A percentile compares a stretch with the other conserved stretches of the same genome.
These are phyloP conservation scores for Euphorbia pulcherrima DNA, from an alignment of 345 rosid genomes.

Conservation along the genomic window DNA sequence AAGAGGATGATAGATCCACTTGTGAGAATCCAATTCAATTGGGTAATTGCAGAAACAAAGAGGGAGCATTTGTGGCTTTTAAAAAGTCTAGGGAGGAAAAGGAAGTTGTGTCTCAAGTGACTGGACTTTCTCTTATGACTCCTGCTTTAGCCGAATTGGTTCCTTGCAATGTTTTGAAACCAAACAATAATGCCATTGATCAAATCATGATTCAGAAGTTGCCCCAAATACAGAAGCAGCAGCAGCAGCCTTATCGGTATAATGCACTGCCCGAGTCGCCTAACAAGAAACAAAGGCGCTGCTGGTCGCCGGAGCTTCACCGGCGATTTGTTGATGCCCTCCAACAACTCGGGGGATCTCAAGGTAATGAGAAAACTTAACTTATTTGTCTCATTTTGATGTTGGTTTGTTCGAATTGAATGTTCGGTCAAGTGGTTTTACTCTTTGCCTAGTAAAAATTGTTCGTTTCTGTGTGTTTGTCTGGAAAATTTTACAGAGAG, in stretches of 20 bases:
- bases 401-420: background rate
- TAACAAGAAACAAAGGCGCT: slow-evolving; percentile 61
- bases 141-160: slow-evolving; percentile 35
- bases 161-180: slow-evolving; percentile 15
- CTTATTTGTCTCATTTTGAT: background rate
- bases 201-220: slow-evolving; percentile 28
- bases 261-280: slow-evolving; percentile 19
- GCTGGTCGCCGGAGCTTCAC: slow-evolving; percentile 83
- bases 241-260: slow-evolving; percentile 5
- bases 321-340: slow-evolving; percentile 64
- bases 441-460: too few species aligned
- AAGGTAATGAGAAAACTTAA: slow-evolving; percentile 37
- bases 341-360: slow-evolving; percentile 64
- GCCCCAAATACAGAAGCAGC: slow-evolving; percentile 20
- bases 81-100: slow-evolving; percentile 32
- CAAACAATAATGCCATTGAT: slow-evolving; percentile 16
- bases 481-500: too few species aligned
- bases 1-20: slow-evolving; percentile 39
- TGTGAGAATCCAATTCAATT: slow-evolving; percentile 37
- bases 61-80: slow-evolving; percentile 43
- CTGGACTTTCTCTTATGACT: slow-evolving; percentile 38
- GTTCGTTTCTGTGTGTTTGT: too few species aligned
- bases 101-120: slow-evolving; percentile 30
- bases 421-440: too few species aligned
- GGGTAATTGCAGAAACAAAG: slow-evolving; percentile 25